Evolutionary conservation across 2,329 filamentous ascomycete species (phyloP).

Genomic region (Chrysoporthe puriensis): DNA sequence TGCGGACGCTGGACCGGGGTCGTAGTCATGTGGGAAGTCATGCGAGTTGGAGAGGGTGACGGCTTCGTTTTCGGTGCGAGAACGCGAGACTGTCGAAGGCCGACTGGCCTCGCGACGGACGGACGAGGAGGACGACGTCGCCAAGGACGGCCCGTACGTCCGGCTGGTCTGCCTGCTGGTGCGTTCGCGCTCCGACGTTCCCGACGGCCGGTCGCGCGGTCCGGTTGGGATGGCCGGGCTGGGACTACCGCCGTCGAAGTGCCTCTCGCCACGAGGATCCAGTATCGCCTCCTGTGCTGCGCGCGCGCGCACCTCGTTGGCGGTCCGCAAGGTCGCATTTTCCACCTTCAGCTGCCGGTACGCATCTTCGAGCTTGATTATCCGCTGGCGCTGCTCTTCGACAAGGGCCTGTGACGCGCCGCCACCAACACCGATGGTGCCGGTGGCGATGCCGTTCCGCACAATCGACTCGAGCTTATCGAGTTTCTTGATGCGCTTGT

Average conservation of each 20-base stretch:
- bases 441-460: conserved; percentile 63
- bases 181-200: conserved; percentile 2
- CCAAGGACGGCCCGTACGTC: conserved; percentile 26
- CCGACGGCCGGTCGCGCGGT: conserved; percentile 43
- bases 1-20: conserved; percentile 30
- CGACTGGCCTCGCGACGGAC: conserved; percentile 32
- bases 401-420: conserved; percentile 29
- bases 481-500: conserved; percentile 79
- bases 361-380: conserved; percentile 61
- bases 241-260: conserved; percentile 48
- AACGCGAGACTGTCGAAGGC: conserved; percentile 39
- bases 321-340: conserved; percentile 69
- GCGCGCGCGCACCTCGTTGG: conserved; percentile 61
- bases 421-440: conserved; percentile 43
- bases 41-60: conserved; percentile 12
- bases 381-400: conserved; percentile 49
- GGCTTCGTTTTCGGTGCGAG: conserved; percentile 32
- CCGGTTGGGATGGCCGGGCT: conserved; percentile 60
- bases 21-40: conserved; percentile 23
- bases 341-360: conserved; percentile 68
- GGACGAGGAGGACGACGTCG: conserved; percentile 29
- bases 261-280: conserved; percentile 38
- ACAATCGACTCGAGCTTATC: conserved; percentile 84
- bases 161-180: conserved; percentile 30
- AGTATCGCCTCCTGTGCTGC: conserved; percentile 47